These are phyloP conservation scores for Entelexis sorbosivorans DNA, from an alignment of 1,139 yeast genomes.

Conservation along the genomic window DNA sequence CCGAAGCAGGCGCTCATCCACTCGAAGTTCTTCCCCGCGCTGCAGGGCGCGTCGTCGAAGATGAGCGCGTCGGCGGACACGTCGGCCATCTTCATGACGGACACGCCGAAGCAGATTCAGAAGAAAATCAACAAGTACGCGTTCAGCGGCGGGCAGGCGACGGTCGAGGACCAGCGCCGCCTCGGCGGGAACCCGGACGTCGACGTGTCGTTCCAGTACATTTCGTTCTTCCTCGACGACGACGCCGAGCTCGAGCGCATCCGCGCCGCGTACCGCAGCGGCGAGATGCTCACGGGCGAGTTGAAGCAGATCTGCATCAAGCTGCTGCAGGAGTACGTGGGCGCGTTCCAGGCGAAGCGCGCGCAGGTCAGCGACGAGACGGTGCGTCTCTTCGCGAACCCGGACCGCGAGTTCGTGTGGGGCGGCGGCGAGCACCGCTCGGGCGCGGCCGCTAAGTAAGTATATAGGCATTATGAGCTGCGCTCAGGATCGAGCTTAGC, in stretches of 20 bases:
- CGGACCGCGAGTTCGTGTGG: slow-evolving; percentile 61
- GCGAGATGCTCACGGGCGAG: slow-evolving; percentile 84
- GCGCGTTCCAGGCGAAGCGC: slow-evolving; percentile 71
- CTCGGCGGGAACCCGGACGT: slow-evolving; percentile 91
- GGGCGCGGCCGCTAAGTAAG: background rate
- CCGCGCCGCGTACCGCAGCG: slow-evolving; percentile 58
- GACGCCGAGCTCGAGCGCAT: slow-evolving; percentile 62
- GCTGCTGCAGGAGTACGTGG: slow-evolving; percentile 66
- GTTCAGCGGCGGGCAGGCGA: slow-evolving; percentile 85
- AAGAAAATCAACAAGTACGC: slow-evolving; percentile 95
- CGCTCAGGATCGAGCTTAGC: no score
- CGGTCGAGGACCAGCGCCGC: slow-evolving; percentile 80
- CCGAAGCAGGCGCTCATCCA: slow-evolving; percentile 88
- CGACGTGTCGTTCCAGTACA: slow-evolving; percentile 89
- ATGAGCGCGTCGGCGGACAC: slow-evolving; percentile 90
- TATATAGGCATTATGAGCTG: no score
- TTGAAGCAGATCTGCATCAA: slow-evolving; percentile 82
- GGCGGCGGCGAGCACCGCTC: slow-evolving; percentile 35
- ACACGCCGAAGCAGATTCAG: slow-evolving; percentile 80
- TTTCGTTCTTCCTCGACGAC: slow-evolving; percentile 79
- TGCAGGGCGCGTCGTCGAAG: slow-evolving; percentile 92
- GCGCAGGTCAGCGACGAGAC: slow-evolving; percentile 52
- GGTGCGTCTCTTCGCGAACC: slow-evolving; percentile 67
- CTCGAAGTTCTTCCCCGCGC: slow-evolving; percentile 94
- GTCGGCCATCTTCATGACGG: slow-evolving; percentile 87